These are phyloP conservation scores for Dalbergia oliveri DNA, from an alignment of 306 rosid genomes.

Conservation along the genomic window DNA sequence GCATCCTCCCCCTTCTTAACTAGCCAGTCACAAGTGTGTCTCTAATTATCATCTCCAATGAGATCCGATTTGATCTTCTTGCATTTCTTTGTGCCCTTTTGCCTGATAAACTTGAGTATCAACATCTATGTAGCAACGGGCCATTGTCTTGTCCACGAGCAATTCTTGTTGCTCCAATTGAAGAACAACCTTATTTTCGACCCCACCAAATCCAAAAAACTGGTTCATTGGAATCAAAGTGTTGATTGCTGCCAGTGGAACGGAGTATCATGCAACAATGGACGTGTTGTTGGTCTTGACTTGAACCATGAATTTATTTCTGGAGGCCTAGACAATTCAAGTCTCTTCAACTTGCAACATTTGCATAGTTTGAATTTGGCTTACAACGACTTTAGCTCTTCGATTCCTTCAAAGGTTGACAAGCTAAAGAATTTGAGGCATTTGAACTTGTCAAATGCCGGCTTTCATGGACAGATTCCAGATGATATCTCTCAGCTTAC, in stretches of 20 bases:
- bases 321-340: too few relatives aligned
- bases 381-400: neutral
- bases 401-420: slow-evolving; percentile 36
- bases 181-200: slow-evolving; percentile 17
- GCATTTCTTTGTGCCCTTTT: neutral
- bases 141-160: slow-evolving; percentile 49
- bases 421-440: slow-evolving; percentile 41
- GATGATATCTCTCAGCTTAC: slow-evolving; percentile 43
- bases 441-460: slow-evolving; percentile 48
- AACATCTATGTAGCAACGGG: neutral
- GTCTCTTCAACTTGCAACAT: neutral
- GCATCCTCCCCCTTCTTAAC: too few relatives aligned
- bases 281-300: too few relatives aligned
- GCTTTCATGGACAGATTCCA: slow-evolving; percentile 54
- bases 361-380: slow-evolving; percentile 47
- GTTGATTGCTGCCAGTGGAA: too few relatives aligned
- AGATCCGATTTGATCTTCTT: neutral
- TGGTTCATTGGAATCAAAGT: slow-evolving; percentile 37
- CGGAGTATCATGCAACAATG: too few relatives aligned
- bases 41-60: neutral
- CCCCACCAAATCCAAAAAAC: neutral
- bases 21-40: too few relatives aligned
- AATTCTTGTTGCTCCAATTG: slow-evolving; percentile 41
- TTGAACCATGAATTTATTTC: too few relatives aligned
- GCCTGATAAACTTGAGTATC: neutral